Evolutionary conservation across 1,284 basidiomycete species (phyloP), one percentile per base, ranked within the genome.

Genomic region (Malassezia restricta): DNA sequence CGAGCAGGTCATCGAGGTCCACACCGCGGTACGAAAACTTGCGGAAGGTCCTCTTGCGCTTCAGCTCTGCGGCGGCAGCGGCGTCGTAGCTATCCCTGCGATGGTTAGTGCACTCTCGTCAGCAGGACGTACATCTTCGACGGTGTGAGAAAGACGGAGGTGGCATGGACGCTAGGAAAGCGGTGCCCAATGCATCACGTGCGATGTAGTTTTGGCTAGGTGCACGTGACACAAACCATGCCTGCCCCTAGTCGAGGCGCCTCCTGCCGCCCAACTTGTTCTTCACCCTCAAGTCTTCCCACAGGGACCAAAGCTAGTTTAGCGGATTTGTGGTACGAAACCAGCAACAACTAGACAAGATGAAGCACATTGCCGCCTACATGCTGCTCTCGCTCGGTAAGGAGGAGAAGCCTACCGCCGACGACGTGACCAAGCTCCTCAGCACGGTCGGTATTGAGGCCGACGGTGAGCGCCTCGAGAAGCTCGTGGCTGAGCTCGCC

Each of bases 21-120:
- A 96, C 79, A 72, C 94, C 92, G 74, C 92, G 86, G 84, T 92
- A 98, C 43, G 86, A 86, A 81, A 95, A 98, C 74, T 92, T 96
- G 75, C 87, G 87, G 86, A 98, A 98, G 60, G 88, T 90, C 75
- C 92, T 81, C 82, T 84, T 88, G 80, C 90, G 89, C 71, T 73
- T 73, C 56, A 71, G 66, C 68, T 73, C 69, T 47, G 70, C 68
- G 57, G 68, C 70, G 54, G 72, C 65, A 62, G 64, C 61, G 63
- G 70, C 67, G 62, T 72, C 71, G 68, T 75, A 74, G 56, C 72
- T 66, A 65, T 68, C 66, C 66, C 64, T 66, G 33, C 5, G 51
- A 15, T 30, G 14, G 12, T 32, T 47, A 44, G 51, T 43, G 47
- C 46, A 39, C 39, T 52, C 6, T 29, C 37, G 33, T 3, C 2